Conservation (phyloP, 305 asterid genomes). For the Fraxinus sp. region DNA sequence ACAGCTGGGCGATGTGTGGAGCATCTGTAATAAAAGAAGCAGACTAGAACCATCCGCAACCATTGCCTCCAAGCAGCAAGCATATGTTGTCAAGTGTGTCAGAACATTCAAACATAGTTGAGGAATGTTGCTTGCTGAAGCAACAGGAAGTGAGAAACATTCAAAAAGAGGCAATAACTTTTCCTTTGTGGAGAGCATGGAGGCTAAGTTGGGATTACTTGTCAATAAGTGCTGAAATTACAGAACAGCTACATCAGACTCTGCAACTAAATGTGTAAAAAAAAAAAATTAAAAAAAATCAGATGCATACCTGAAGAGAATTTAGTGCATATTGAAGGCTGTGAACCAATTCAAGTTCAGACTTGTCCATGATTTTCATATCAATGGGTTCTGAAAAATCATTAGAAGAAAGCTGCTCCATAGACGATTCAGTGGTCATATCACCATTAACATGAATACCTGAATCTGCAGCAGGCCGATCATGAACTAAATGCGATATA, state of each 20-base stretch:
- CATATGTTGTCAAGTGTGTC: slow-evolving; percentile 86
- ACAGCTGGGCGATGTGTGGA: slow-evolving; percentile 90
- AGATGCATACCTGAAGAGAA: slow-evolving; percentile 76
- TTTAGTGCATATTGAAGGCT: slow-evolving; percentile 69
- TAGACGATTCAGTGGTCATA: slow-evolving; percentile 40
- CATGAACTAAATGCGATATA: slow-evolving; percentile 64
- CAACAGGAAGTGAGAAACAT: slow-evolving; percentile 87
- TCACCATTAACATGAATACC: slow-evolving; percentile 43
- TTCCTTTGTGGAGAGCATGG: slow-evolving; percentile 82
- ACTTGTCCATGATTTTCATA: slow-evolving; percentile 40
- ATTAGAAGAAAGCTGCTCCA: slow-evolving; percentile 44
- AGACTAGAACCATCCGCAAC: slow-evolving; percentile 94
- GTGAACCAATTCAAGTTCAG: slow-evolving; percentile 58
- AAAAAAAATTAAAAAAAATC: slow-evolving; percentile 3
- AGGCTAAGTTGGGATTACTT: slow-evolving; percentile 82
- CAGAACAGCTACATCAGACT: slow-evolving; percentile 30
- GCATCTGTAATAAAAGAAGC: slow-evolving; percentile 86
- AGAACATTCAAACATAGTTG: slow-evolving; percentile 81
- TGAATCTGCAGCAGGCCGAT: slow-evolving; percentile 41
- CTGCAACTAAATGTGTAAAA: slow-evolving; percentile 14
- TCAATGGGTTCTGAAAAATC: slow-evolving; percentile 43
- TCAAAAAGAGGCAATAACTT: slow-evolving; percentile 89
- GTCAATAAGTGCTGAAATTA: slow-evolving; percentile 81
- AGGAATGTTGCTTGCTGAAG: slow-evolving; percentile 74
- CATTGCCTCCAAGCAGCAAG: slow-evolving; percentile 97